Percentiles rank a stretch among this genome's conserved stretches.
phyloP scores from a whole-genome alignment of 2,329 filamentous ascomycete species.

The Plectosphaerella cucumerina region DNA sequence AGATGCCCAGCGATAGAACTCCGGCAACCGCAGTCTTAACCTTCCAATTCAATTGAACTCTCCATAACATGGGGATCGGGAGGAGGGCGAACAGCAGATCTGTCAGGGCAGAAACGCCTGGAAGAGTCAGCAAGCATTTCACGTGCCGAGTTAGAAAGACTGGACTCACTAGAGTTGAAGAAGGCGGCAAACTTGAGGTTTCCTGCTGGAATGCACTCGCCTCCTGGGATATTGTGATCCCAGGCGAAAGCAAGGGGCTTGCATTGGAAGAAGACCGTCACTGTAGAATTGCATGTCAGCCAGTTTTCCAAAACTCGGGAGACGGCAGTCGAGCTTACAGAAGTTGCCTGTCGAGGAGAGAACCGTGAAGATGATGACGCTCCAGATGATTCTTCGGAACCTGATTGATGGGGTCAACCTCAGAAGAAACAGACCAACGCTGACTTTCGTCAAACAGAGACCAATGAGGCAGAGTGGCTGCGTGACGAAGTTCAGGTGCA shows the following conservation, averaged over 20 bases:
- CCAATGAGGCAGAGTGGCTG: constrained; percentile 22
- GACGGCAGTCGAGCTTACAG: constrained; percentile 9
- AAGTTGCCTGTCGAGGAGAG: constrained; percentile 18
- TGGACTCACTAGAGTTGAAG: constrained; percentile 15
- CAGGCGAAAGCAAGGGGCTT: constrained; percentile 16
- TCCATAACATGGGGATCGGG: constrained; percentile 22
- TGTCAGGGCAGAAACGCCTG: constrained; percentile 18
- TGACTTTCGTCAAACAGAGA: constrained; percentile 21
- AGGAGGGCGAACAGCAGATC: constrained; percentile 22
- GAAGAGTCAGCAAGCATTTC: not conserved
- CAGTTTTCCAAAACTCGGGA: too few relatives aligned
- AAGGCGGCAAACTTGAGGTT: constrained; percentile 21
- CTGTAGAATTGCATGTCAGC: constrained; percentile 2
- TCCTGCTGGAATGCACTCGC: constrained; percentile 16
- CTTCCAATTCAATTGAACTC: constrained; percentile 20
- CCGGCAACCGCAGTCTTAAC: constrained; percentile 18
- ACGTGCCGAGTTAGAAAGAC: too few relatives aligned
- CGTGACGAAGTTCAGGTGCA: constrained; percentile 25
- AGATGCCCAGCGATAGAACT: constrained; percentile 21
- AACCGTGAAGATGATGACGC: constrained; percentile 18
- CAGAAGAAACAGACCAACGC: constrained; percentile 23
- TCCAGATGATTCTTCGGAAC: constrained; percentile 16
- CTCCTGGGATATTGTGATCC: constrained; percentile 13
- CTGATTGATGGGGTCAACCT: constrained; percentile 15
- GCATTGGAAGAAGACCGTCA: constrained; percentile 21